Evolutionary conservation across 495 filamentous ascomycete genomes (phyloP).

Genomic region (Extremus antarcticus): DNA sequence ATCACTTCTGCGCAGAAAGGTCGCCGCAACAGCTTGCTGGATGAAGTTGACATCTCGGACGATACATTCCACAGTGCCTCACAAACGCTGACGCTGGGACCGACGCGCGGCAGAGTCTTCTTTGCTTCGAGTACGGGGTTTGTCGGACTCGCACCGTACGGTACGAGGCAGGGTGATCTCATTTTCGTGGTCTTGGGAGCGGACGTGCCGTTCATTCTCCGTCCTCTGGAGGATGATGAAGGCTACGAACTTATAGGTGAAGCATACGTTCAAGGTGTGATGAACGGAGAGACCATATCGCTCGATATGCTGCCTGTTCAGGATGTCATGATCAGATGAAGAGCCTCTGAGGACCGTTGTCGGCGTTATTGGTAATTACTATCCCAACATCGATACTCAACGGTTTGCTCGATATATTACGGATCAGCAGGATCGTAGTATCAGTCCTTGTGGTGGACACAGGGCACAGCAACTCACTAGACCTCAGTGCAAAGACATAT

Average conservation of each 20-base stretch:
- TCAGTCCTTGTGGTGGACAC: too few relatives aligned
- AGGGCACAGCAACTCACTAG: too few relatives aligned
- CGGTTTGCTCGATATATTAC: too few relatives aligned
- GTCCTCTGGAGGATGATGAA: not conserved
- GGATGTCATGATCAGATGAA: slow-evolving; percentile 3
- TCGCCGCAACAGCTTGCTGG: slow-evolving; percentile 8
- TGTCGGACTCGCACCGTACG: slow-evolving; percentile 13
- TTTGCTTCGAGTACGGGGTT: slow-evolving; percentile 12
- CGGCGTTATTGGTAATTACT: too few relatives aligned
- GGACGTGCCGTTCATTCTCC: slow-evolving; percentile 14
- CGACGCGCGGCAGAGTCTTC: slow-evolving; percentile 14
- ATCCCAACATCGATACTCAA: too few relatives aligned
- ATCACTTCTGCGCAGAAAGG: not conserved
- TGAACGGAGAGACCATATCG: slow-evolving; percentile 14
- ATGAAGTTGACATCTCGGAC: slow-evolving; percentile 1
- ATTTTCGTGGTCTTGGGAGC: slow-evolving; percentile 14
- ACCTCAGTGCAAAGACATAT: too few relatives aligned
- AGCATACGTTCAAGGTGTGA: slow-evolving; percentile 15
- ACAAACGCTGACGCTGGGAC: slow-evolving; percentile 12
- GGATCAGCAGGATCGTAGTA: too few relatives aligned
- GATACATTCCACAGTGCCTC: slow-evolving; percentile 5
- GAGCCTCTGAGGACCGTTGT: not conserved
- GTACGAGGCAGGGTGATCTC: slow-evolving; percentile 12
- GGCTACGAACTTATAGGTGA: slow-evolving; percentile 16
- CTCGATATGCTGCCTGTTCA: not conserved